phyloP scores from a whole-genome alignment of 2,329 filamentous ascomycete species.

The Colletotrichum costaricense region DNA sequence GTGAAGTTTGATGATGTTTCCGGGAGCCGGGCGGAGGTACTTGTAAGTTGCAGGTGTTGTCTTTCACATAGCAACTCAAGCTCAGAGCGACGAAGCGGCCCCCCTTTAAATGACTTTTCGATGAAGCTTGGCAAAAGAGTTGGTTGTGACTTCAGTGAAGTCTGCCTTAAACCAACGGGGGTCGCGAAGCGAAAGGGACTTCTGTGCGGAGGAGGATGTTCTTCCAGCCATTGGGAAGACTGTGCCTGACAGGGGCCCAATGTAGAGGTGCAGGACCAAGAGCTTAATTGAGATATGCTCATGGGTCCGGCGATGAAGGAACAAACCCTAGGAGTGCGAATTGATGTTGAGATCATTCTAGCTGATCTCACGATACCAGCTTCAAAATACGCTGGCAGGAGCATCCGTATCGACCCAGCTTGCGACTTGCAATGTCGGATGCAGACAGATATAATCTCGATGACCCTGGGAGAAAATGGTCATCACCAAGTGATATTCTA shows the following conservation, averaged over 20 bases:
- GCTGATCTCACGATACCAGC: neutral
- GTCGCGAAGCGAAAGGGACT: neutral
- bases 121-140: neutral
- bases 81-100: neutral
- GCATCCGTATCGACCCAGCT: neutral
- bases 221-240: neutral
- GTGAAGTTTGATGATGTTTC: too few species aligned
- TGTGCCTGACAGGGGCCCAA: neutral
- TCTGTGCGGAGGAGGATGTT: neutral
- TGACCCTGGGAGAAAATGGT: neutral
- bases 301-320: neutral
- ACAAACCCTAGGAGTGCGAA: neutral
- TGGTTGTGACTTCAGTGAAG: neutral
- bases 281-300: neutral
- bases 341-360: neutral
- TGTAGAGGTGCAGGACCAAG: neutral
- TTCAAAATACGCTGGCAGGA: neutral
- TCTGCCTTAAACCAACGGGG: neutral
- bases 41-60: neutral
- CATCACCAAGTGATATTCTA: neutral
- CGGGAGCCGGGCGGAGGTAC: neutral
- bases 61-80: neutral
- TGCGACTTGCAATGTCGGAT: neutral
- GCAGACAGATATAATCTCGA: neutral
- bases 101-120: neutral